Percentiles rank a stretch among this genome's conserved stretches.
These are phyloP conservation scores for Aureoboletus auriporus DNA, from an alignment of 768 basidiomycete genomes.

Conservation along the genomic window DNA sequence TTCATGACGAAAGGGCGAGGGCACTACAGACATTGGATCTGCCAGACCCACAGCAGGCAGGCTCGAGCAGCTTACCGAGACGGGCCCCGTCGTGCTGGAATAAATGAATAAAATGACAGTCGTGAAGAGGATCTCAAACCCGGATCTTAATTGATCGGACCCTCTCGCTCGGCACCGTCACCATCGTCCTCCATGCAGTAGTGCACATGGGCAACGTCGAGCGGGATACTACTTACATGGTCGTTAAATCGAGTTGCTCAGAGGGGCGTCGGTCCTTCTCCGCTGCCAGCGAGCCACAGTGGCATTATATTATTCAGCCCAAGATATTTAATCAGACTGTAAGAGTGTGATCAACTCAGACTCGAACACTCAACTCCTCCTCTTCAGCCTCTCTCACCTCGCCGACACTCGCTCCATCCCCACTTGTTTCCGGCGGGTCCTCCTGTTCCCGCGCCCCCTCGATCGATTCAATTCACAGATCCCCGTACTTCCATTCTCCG, in stretches of 20 bases:
- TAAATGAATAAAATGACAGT: neutral
- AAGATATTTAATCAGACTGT: slow-evolving; percentile 4
- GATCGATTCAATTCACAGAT: slow-evolving; percentile 16
- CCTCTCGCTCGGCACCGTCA: slow-evolving; percentile 24
- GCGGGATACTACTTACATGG: neutral
- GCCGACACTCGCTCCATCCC: neutral
- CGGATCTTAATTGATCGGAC: slow-evolving; percentile 29
- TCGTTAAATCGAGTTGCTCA: neutral
- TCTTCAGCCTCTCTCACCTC: neutral
- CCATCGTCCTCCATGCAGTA: neutral
- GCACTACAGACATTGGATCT: neutral
- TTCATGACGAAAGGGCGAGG: no score
- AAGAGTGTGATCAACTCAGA: slow-evolving; percentile 18
- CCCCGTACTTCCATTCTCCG: slow-evolving; percentile 17
- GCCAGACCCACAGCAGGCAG: neutral
- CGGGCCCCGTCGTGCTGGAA: neutral
- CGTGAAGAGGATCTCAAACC: slow-evolving; percentile 17
- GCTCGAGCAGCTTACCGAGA: neutral
- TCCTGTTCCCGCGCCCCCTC: neutral
- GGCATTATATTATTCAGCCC: slow-evolving; percentile 2
- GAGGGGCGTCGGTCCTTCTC: neutral
- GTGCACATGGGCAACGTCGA: slow-evolving; percentile 3
- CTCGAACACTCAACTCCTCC: slow-evolving; percentile 12
- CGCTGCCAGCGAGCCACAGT: neutral
- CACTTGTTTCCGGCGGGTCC: neutral